These are phyloP conservation scores for Phaffomyces antillensis DNA, from an alignment of 805 yeast genomes.

Conservation along the genomic window DNA sequence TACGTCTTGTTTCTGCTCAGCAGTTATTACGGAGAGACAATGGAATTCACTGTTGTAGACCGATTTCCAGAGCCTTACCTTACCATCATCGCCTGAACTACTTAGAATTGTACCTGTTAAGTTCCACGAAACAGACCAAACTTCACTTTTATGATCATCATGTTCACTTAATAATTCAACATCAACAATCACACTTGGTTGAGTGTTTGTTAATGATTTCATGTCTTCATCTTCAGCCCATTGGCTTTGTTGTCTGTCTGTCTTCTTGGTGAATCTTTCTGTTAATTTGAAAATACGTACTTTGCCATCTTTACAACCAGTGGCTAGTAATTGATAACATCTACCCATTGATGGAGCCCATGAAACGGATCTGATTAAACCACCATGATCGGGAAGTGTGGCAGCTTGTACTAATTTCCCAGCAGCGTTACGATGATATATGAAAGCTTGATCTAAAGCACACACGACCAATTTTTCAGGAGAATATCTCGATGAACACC, in stretches of 20 bases:
- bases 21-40: conserved; percentile 80
- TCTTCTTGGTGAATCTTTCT: conserved; percentile 28
- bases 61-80: conserved; percentile 86
- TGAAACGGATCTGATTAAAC: conserved; percentile 77
- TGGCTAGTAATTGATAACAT: conserved; percentile 80
- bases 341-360: conserved; percentile 99
- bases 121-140: conserved; percentile 97
- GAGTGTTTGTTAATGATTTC: conserved; percentile 17
- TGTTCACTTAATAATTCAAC: conserved; percentile 61
- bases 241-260: conserved; percentile 3
- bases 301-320: conserved; percentile 92
- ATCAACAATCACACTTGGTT: conserved; percentile 25
- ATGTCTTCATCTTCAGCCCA: conserved; percentile 11
- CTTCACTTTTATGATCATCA: conserved; percentile 78
- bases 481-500: conserved; percentile 86
- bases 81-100: conserved; percentile 94
- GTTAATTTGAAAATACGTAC: conserved; percentile 77
- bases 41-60: conserved; percentile 80
- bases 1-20: conserved; percentile 31
- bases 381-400: conserved; percentile 75
- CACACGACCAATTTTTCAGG: conserved; percentile 77
- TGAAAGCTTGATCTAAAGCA: conserved; percentile 80
- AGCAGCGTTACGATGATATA: conserved; percentile 50
- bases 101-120: conserved; percentile 86
- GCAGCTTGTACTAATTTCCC: conserved; percentile 52